Evolutionary conservation across 192 early-diverging fungal genomes (phyloP).

Genomic region (Glomus cerebriforme): DNA sequence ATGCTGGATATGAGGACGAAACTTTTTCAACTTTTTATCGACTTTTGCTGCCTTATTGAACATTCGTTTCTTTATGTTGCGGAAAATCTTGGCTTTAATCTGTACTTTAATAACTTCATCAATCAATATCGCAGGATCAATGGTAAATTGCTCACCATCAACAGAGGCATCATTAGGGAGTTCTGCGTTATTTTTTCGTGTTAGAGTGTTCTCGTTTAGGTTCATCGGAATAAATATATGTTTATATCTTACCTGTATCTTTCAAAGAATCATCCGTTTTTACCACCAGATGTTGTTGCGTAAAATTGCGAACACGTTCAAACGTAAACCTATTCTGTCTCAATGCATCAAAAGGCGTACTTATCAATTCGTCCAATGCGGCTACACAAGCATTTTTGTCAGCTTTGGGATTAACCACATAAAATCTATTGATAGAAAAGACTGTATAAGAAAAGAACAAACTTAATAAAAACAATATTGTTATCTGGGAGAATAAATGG

Average conservation of each 20-base stretch:
- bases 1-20: constrained; percentile 25
- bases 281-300: background rate
- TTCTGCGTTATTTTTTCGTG: constrained; percentile 14
- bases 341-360: constrained; percentile 17
- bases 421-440: constrained; percentile 19
- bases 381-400: constrained; percentile 5
- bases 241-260: constrained; percentile 14
- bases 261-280: constrained; percentile 17
- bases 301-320: constrained; percentile 23
- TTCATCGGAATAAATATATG: background rate
- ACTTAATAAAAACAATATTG: background rate
- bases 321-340: constrained; percentile 24
- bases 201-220: background rate
- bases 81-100: constrained; percentile 20
- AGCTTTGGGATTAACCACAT: constrained; percentile 17
- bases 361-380: constrained; percentile 22
- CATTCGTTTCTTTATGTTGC: background rate
- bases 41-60: constrained; percentile 1
- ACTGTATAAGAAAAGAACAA: background rate
- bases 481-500: background rate
- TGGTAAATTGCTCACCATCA: background rate
- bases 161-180: background rate
- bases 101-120: constrained; percentile 12
- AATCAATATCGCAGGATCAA: constrained; percentile 11
- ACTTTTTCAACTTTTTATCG: constrained; percentile 16